Percentiles rank a stretch among this genome's conserved stretches.
phyloP scores from a whole-genome alignment of 257 asterid genomes.

The Solanum lycopersicoides region DNA sequence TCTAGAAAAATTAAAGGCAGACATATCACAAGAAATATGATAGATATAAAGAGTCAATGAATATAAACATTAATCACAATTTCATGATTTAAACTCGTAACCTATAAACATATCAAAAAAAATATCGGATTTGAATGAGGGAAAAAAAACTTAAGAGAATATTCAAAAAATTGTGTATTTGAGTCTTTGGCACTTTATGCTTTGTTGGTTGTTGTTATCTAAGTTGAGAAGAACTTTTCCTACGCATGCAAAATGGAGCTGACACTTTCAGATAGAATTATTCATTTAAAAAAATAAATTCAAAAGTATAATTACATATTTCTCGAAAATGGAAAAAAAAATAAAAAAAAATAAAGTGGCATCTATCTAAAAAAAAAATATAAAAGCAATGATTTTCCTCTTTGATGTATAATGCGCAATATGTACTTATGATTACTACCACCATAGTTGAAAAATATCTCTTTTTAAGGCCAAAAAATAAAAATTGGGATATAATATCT shows the following conservation, averaged over 20 bases:
- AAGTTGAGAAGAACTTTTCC: not conserved
- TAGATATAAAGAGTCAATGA: not conserved
- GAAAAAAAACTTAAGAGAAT: not conserved
- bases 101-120: not conserved
- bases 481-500: not conserved
- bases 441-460: not conserved
- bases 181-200: not conserved
- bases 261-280: conserved; percentile 7
- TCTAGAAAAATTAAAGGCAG: not conserved
- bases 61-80: not conserved
- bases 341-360: not conserved
- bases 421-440: not conserved
- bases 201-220: not conserved
- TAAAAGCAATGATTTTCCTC: not conserved
- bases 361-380: not conserved
- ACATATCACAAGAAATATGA: not conserved
- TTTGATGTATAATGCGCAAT: not conserved
- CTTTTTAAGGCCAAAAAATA: not conserved
- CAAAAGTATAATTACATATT: not conserved
- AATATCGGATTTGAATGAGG: not conserved
- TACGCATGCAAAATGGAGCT: conserved; percentile 21
- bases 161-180: not conserved
- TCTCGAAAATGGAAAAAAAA: not conserved
- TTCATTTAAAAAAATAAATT: not conserved
- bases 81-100: not conserved